These are phyloP conservation scores for Thelephora ganbajun DNA, from an alignment of 768 basidiomycete species.

Conservation along the genomic window DNA sequence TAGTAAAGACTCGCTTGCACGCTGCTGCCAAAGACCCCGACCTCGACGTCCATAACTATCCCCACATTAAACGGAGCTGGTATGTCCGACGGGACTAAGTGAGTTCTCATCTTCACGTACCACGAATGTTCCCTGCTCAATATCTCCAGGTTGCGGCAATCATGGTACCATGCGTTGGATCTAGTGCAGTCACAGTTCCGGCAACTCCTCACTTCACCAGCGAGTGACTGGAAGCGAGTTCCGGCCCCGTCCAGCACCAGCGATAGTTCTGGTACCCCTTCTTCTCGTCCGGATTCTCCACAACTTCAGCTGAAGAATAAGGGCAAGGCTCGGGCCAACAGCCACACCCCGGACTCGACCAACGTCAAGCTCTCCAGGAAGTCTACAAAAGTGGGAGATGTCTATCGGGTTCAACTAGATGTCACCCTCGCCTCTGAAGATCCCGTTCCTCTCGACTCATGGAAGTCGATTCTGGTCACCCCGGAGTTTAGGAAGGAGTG, in stretches of 20 bases:
- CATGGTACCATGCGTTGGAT: slow-evolving; percentile 67
- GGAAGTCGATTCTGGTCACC: slow-evolving; percentile 71
- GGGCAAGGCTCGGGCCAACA: slow-evolving; percentile 37
- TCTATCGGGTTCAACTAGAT: slow-evolving; percentile 76
- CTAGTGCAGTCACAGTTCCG: slow-evolving; percentile 69
- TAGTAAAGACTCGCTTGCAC: background rate
- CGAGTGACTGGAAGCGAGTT: slow-evolving; percentile 77
- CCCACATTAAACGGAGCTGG: background rate
- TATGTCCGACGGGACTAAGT: background rate
- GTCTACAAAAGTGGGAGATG: slow-evolving; percentile 53
- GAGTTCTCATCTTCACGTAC: background rate
- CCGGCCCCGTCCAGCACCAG: slow-evolving; percentile 18
- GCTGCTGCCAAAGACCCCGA: background rate
- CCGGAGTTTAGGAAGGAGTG: slow-evolving; percentile 82
- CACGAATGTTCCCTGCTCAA: background rate
- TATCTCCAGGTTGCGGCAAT: slow-evolving; percentile 53
- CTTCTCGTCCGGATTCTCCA: too few relatives aligned
- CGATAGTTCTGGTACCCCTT: too few relatives aligned
- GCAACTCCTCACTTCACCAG: slow-evolving; percentile 57
- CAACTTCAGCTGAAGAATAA: slow-evolving; percentile 19
- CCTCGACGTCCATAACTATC: background rate
- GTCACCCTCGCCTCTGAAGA: slow-evolving; percentile 52
- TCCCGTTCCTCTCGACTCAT: slow-evolving; percentile 50
- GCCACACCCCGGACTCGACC: slow-evolving; percentile 40
- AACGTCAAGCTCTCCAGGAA: slow-evolving; percentile 75